A percentile compares a stretch with the other conserved stretches of the same genome.
Conservation (phyloP, 2,329 filamentous ascomycete genomes). For the Calonectria pauciramosa region DNA sequence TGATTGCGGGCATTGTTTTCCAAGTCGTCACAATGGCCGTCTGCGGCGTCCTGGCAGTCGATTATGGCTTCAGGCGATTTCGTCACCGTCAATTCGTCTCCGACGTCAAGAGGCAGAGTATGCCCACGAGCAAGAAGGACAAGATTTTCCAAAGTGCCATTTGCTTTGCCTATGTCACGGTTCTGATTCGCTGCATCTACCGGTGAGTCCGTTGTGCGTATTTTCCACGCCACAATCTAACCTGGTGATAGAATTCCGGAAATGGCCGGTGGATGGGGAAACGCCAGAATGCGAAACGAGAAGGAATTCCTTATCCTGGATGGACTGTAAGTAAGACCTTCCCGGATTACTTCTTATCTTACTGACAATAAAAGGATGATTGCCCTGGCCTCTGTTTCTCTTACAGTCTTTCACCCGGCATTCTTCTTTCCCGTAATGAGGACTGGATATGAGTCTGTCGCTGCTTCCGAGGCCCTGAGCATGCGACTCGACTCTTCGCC, state of each 20-base stretch:
- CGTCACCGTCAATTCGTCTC: neutral
- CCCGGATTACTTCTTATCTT: neutral
- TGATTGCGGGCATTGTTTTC: constrained; percentile 9
- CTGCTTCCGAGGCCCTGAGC: neutral
- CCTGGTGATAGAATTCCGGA: constrained; percentile 65
- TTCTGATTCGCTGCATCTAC: constrained; percentile 8
- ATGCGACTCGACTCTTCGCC: neutral
- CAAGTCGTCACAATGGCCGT: constrained; percentile 11
- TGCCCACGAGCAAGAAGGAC: neutral
- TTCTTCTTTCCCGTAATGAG: constrained; percentile 14
- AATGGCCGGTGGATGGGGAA: constrained; percentile 72
- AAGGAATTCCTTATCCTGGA: constrained; percentile 69
- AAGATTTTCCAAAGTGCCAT: neutral
- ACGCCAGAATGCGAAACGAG: constrained; percentile 67
- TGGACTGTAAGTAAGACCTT: constrained; percentile 46
- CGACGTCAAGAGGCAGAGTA: neutral
- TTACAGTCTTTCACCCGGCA: constrained; percentile 9
- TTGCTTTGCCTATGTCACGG: constrained; percentile 6
- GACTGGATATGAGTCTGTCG: neutral
- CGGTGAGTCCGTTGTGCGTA: neutral
- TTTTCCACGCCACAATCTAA: neutral
- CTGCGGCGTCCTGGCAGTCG: neutral
- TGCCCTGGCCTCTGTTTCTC: neutral
- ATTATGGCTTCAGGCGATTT: neutral
- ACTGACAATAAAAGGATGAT: neutral